Evolutionary conservation across 73 alveolate species (phyloP).

Genomic region (Stentor roeselii): DNA sequence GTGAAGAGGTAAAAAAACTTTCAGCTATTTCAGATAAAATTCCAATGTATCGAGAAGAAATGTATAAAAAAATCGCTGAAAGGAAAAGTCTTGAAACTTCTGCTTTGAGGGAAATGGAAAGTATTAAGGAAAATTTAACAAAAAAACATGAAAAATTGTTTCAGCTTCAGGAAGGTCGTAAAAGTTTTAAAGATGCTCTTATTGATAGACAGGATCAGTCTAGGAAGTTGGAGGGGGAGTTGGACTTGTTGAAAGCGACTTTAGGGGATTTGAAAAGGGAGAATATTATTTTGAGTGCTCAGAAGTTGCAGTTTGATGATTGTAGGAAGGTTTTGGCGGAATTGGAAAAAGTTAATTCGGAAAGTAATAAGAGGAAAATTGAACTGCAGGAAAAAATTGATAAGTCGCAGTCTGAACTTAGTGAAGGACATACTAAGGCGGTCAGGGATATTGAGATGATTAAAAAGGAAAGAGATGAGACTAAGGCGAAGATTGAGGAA

Average conservation of each 20-base stretch:
- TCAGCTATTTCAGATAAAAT: neutral
- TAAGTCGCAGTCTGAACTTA: neutral
- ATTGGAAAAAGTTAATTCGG: neutral
- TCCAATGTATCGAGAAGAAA: neutral
- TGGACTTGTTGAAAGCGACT: neutral
- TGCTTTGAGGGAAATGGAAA: neutral
- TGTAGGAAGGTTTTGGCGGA: neutral
- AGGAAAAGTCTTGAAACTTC: neutral
- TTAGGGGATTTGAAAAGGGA: slow-evolving; percentile 8
- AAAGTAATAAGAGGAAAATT: neutral
- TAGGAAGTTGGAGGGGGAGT: slow-evolving; percentile 9
- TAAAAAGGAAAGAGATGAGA: neutral
- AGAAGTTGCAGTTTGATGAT: neutral
- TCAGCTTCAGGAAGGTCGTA: neutral
- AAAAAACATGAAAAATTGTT: neutral
- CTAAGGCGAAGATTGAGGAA: neutral
- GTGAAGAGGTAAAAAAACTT: slow-evolving; percentile 1
- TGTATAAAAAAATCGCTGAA: neutral
- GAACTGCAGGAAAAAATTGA: slow-evolving; percentile 14
- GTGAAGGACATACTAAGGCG: neutral
- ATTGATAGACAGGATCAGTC: slow-evolving; percentile 21
- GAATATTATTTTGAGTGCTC: neutral
- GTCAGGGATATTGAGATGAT: neutral
- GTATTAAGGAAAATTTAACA: neutral
- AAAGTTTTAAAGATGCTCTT: neutral